Evolutionary conservation across 306 rosid genomes (phyloP).

Genomic region (Canavalia ensiformis): DNA sequence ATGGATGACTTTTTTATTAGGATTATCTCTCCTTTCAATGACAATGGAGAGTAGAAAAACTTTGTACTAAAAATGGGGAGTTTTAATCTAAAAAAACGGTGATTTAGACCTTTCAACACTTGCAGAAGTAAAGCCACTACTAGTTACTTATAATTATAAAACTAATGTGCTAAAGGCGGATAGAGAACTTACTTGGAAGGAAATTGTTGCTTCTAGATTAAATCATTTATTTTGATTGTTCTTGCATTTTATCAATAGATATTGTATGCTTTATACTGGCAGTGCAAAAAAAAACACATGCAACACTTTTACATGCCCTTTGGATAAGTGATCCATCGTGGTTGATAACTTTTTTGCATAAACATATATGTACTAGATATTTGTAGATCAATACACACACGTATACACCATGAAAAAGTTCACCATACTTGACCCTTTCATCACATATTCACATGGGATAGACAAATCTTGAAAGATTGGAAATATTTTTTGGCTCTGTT

Average conservation of each 20-base stretch:
- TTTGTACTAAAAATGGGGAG: slow-evolving; percentile 67
- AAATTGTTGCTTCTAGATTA: slow-evolving; percentile 86
- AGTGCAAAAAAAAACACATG: background rate
- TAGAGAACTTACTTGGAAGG: slow-evolving; percentile 63
- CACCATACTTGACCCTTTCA: background rate
- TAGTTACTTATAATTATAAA: slow-evolving; percentile 65
- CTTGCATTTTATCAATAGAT: background rate
- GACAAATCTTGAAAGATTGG: background rate
- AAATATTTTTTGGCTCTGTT: too few species aligned
- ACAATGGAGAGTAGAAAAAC: slow-evolving; percentile 58
- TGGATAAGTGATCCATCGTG: background rate
- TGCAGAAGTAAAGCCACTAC: slow-evolving; percentile 74
- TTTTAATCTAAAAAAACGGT: slow-evolving; percentile 69
- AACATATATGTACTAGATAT: background rate
- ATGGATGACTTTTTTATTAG: slow-evolving; percentile 55
- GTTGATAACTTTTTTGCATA: slow-evolving; percentile 14
- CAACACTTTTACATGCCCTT: background rate
- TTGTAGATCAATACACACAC: slow-evolving; percentile 11
- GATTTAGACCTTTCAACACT: slow-evolving; percentile 68
- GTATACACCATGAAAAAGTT: background rate
- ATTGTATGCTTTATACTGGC: background rate
- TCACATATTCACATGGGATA: background rate
- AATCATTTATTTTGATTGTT: slow-evolving; percentile 10
- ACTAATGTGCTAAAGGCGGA: slow-evolving; percentile 59
- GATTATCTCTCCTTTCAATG: slow-evolving; percentile 59